Conservation (phyloP, 2,329 filamentous ascomycete genomes). For the Ilyonectria destructans region DNA sequence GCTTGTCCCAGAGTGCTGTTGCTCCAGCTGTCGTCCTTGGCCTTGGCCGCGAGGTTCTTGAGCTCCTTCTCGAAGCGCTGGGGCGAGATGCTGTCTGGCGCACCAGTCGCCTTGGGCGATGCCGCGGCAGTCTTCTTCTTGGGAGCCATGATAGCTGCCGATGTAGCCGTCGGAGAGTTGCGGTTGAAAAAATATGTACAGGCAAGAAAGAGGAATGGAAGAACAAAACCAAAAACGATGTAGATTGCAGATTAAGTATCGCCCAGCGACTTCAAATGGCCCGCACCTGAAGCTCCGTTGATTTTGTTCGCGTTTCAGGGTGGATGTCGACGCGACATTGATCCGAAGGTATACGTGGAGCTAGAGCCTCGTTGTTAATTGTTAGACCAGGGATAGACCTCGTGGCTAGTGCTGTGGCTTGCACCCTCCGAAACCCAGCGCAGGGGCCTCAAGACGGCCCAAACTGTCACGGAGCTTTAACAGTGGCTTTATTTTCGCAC, state of each 20-base stretch:
- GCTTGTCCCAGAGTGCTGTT: slow-evolving; percentile 57
- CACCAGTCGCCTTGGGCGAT: slow-evolving; percentile 41
- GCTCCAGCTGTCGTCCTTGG: slow-evolving; percentile 51
- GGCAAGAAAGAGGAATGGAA: slow-evolving; percentile 6
- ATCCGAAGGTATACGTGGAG: slow-evolving; percentile 44
- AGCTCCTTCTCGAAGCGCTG: slow-evolving; percentile 71
- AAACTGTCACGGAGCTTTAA: background rate
- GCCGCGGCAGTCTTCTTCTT: slow-evolving; percentile 38
- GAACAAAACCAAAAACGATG: slow-evolving; percentile 13
- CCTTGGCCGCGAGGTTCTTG: slow-evolving; percentile 64
- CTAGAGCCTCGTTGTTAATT: slow-evolving; percentile 34
- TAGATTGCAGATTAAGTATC: slow-evolving; percentile 18
- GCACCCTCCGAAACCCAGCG: background rate
- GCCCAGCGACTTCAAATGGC: slow-evolving; percentile 49
- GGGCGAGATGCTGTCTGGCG: slow-evolving; percentile 60
- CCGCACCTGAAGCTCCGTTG: slow-evolving; percentile 52
- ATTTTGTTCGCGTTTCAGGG: slow-evolving; percentile 36
- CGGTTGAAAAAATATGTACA: slow-evolving; percentile 27
- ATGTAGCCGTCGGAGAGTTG: slow-evolving; percentile 21
- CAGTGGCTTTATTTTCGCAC: slow-evolving; percentile 25
- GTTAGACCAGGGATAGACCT: background rate
- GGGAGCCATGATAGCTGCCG: slow-evolving; percentile 39
- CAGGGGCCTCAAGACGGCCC: slow-evolving; percentile 13
- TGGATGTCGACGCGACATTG: slow-evolving; percentile 37
- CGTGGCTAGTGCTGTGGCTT: slow-evolving; percentile 46